These are phyloP conservation scores for Wickerhamiella musiphila DNA, from an alignment of 805 yeast genomes.

Conservation along the genomic window DNA sequence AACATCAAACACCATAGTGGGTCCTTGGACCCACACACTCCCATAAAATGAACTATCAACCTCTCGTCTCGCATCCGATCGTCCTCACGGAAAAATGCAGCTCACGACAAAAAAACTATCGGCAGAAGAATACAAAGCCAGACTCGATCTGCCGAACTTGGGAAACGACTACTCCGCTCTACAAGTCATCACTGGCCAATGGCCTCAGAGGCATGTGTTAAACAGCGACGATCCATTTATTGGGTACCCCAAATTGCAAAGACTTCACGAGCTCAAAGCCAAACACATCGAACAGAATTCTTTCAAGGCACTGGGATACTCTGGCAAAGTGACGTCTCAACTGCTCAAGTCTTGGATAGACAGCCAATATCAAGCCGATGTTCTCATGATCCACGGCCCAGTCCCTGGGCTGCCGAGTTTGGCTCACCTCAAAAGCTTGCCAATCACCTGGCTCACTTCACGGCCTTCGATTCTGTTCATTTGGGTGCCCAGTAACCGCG, in stretches of 20 bases:
- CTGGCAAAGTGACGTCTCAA: slow-evolving; percentile 35
- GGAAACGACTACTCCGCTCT: slow-evolving; percentile 63
- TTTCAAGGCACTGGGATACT: slow-evolving; percentile 46
- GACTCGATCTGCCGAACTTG: slow-evolving; percentile 16
- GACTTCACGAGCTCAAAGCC: slow-evolving; percentile 46
- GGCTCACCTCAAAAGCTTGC: slow-evolving; percentile 45
- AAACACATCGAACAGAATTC: slow-evolving; percentile 37
- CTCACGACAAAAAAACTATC: too few relatives aligned
- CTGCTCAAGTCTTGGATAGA: slow-evolving; percentile 45
- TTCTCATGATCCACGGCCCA: slow-evolving; percentile 79
- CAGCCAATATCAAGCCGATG: slow-evolving; percentile 54
- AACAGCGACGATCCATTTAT: slow-evolving; percentile 50
- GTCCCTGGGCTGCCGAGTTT: slow-evolving; percentile 34
- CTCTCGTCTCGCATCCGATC: too few relatives aligned
- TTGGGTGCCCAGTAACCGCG: slow-evolving; percentile 71
- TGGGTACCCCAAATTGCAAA: slow-evolving; percentile 75
- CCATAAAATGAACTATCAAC: too few relatives aligned
- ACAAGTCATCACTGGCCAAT: slow-evolving; percentile 41
- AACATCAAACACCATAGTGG: too few relatives aligned
- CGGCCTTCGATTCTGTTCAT: slow-evolving; percentile 75
- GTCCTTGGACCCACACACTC: too few relatives aligned
- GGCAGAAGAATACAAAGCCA: not conserved
- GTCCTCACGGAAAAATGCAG: too few relatives aligned
- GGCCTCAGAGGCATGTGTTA: slow-evolving; percentile 48
- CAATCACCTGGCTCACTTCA: slow-evolving; percentile 55